phyloP scores from a whole-genome alignment of 345 rosid species.

The Capsella bursapastoris region DNA sequence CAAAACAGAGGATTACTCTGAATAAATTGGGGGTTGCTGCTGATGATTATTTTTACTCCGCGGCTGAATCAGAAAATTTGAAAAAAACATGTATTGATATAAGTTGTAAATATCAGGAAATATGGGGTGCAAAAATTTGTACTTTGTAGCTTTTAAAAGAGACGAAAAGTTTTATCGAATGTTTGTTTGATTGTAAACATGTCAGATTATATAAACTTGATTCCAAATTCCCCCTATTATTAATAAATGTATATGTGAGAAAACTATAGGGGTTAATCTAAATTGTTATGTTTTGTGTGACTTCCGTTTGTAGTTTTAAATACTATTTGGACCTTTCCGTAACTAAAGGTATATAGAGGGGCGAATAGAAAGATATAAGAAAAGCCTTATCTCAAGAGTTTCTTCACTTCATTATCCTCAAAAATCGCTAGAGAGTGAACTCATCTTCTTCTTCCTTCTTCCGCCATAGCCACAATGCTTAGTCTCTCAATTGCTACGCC shows the following conservation, averaged over 20 bases:
- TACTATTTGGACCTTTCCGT: not conserved
- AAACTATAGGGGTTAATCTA: not conserved
- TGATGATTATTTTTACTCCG: conserved; percentile 36
- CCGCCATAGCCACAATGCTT: conserved; percentile 54
- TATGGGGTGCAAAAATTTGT: conserved; percentile 32
- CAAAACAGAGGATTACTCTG: conserved; percentile 19
- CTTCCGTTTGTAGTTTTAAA: not conserved
- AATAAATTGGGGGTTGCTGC: conserved; percentile 42
- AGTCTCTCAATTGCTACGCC: conserved; percentile 60
- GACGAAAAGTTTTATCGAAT: conserved; percentile 29
- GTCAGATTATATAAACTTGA: conserved; percentile 14
- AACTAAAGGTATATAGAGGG: not conserved
- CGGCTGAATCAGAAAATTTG: conserved; percentile 28
- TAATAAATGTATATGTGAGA: not conserved
- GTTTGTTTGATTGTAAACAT: conserved; percentile 42
- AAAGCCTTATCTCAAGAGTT: conserved; percentile 32
- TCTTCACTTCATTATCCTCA: conserved; percentile 32
- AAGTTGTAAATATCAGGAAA: conserved; percentile 43
- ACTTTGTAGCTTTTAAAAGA: conserved; percentile 30
- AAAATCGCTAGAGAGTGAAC: conserved; percentile 23
- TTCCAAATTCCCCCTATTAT: not conserved
- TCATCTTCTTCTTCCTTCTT: not conserved
- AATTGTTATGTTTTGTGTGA: not conserved
- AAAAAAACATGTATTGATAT: conserved; percentile 26
- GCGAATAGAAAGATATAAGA: conserved; percentile 31